Base-by-base conservation (phyloP, 2,329 filamentous ascomycete species). In the Pseudopithomyces maydicus region DNA sequence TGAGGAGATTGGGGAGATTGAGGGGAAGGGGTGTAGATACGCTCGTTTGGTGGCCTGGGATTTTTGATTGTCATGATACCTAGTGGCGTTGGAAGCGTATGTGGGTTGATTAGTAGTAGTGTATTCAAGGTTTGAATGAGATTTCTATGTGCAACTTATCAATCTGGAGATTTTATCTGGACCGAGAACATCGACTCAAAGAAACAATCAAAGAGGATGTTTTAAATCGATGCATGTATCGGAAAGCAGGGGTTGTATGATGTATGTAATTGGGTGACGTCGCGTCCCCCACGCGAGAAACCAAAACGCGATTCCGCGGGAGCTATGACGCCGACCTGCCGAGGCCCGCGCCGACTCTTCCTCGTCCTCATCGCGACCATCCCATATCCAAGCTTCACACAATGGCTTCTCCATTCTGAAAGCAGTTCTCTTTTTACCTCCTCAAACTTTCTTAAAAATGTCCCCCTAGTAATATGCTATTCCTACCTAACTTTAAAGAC, bases 21-120 rank as follows among this genome's bases (percentile, higher is more conserved):
- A 45, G 6, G 8, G 20, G 6, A 19, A 17, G 10, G 3, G 20
- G 36, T 50, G 20, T 29, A 19, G 29, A 39, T 50, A 19, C 47
- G 46, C 20, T 32, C 35, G 12, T 19, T 50, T 35, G n/a, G n/a
- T 10, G n/a, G n/a, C n/a, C n/a, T n/a, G 35, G 22, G 19, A 17
- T n/a, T 38, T 38, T 29, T 23, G 15, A 35, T 23, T 51, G 48
- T 45, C 23, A 32, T 22, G 35, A 50, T 50, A 50, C 47, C 47
- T 35, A 23, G 14, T 23, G 19, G 20, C 29, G 22, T n/a, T 17
- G 22, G 10, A 22, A 10, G 19, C 32, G 12, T 36, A 12, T n/a
- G 20, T 15, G 20, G 35, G 3, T 14, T 38, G 5, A 11, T 38
- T 14, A 4, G n/a, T 8, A 29, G 26, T 29, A 29, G 26, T 29